A percentile compares a stretch with the other conserved stretches of the same genome.
phyloP scores from a whole-genome alignment of 495 filamentous ascomycete genomes.

The Aspergillus egyptiacus region DNA sequence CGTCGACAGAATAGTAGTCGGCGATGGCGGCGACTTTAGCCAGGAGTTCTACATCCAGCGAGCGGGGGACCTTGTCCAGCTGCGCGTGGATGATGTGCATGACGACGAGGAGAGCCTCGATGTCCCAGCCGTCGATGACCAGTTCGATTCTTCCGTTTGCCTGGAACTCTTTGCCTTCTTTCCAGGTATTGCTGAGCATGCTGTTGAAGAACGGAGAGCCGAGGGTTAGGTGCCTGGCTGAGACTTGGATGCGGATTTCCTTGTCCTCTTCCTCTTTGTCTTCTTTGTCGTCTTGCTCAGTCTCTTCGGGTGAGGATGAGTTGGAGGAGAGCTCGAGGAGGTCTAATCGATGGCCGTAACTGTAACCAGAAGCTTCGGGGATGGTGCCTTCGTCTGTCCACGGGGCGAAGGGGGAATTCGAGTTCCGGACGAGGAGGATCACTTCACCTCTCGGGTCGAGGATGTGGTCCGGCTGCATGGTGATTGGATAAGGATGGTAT shows the following conservation, averaged over 20 bases:
- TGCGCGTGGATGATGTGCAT: neutral
- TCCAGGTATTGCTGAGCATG: neutral
- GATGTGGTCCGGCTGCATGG: neutral
- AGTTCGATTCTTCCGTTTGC: neutral
- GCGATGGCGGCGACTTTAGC: neutral
- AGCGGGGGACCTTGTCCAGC: neutral
- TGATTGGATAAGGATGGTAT: too few species aligned
- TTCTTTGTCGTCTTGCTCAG: neutral
- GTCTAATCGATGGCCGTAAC: too few species aligned
- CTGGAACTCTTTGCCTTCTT: neutral
- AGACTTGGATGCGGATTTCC: constrained; percentile 3
- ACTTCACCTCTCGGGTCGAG: neutral
- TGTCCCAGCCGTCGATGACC: neutral
- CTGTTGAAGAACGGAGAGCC: neutral
- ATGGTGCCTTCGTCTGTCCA: neutral
- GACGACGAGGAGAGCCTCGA: neutral
- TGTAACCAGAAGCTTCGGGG: too few species aligned
- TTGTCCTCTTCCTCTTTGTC: too few species aligned
- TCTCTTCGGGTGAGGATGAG: too few species aligned
- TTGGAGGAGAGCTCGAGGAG: too few species aligned
- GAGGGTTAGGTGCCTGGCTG: neutral
- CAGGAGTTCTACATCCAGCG: neutral
- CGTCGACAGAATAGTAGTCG: neutral
- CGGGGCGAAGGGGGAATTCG: neutral
- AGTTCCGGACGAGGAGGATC: neutral